Evolutionary conservation across 1,284 basidiomycete species (phyloP), one percentile per base, ranked within the genome.

Genomic region (Puccinia horiana): DNA sequence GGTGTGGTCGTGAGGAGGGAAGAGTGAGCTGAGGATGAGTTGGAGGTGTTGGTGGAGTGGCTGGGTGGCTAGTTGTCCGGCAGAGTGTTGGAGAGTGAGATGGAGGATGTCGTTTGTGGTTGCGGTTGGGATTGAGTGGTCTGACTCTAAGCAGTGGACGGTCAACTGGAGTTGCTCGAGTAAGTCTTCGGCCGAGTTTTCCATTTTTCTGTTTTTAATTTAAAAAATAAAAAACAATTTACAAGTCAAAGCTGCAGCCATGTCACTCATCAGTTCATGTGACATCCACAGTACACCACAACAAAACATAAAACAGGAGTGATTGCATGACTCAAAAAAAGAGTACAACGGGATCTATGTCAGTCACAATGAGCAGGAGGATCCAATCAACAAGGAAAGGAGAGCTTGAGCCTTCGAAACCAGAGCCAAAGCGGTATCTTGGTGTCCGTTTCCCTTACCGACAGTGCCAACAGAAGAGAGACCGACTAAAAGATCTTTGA

Each of bases 111-210:
- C 63, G 20, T 79, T 44, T 37, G 44, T 11, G 9, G 42, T 72
- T 69, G 77, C 42, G 1, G 23, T 14, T 18, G 67, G 47, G 12
- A 79, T 26, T 14, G 77, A 79, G 26, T 79, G 26, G 49, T 79
- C 77, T 52, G 49, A 52, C 18, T 52, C 49, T 26, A 79, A n/a
- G 18, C 77, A 79, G 40, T 72, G 77, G 3, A 79, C 58, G 65
- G 77, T 79, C 20, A 79, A 49, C 32, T 29, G 49, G 47, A 79
- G 67, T 40, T 79, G 77, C 20, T 70, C 65, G 1, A 79, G 18
- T 2, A 67, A 20, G n/a, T n/a, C n/a, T n/a, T n/a, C n/a, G n/a
- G n/a, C n/a, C 29, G 26, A 26, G 14, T 77, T 56, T 18, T 63
- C 18, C 23, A n/a, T 23, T 6, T 29, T 54, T 8, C 16, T 11